These are phyloP conservation scores for Verticillium albo-atrum DNA, from an alignment of 2,329 filamentous ascomycete genomes.

Conservation along the genomic window DNA sequence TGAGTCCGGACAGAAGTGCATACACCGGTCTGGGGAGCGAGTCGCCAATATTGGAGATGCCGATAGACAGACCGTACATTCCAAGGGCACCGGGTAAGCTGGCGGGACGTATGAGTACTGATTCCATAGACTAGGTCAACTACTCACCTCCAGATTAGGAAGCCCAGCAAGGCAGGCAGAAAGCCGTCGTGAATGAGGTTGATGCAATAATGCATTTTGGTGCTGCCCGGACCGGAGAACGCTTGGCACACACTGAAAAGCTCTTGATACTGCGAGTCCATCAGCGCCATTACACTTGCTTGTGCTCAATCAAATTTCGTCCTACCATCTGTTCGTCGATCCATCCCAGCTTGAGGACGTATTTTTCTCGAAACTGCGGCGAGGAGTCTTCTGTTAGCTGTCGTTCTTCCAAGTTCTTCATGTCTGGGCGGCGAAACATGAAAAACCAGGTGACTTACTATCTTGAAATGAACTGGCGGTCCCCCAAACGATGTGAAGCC, in stretches of 20 bases:
- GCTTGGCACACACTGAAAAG: constrained; percentile 67
- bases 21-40: constrained; percentile 59
- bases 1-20: constrained; percentile 66
- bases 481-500: constrained; percentile 65
- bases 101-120: background rate
- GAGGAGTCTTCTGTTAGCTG: background rate
- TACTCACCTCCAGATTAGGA: constrained; percentile 59
- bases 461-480: constrained; percentile 66
- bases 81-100: constrained; percentile 65
- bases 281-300: background rate
- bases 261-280: constrained; percentile 57
- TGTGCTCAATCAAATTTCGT: background rate
- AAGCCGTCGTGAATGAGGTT: constrained; percentile 60
- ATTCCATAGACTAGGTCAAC: no score
- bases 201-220: constrained; percentile 69
- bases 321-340: constrained; percentile 63
- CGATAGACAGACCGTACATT: constrained; percentile 64
- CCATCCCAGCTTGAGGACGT: constrained; percentile 58
- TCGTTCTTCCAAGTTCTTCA: background rate
- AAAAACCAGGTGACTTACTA: constrained; percentile 30
- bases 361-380: constrained; percentile 51
- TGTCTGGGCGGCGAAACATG: no score
- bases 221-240: constrained; percentile 62
- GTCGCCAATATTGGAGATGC: constrained; percentile 55
- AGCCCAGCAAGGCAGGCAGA: constrained; percentile 50